phyloP scores from a whole-genome alignment of 805 yeast genomes.

The Isabelozyma rhagii region DNA sequence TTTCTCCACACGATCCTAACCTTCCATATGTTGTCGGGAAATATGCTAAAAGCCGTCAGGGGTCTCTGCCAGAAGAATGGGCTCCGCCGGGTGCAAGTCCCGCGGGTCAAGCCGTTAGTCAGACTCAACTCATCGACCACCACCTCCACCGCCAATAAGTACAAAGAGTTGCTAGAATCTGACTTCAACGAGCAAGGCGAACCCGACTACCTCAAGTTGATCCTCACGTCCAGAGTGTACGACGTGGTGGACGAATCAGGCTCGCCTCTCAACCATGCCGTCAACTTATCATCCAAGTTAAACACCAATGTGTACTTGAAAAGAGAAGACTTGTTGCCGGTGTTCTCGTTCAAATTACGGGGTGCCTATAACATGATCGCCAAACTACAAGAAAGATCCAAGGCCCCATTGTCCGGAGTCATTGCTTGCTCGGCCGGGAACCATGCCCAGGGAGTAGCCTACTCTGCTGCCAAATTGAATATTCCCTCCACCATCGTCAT shows the following conservation, averaged over 20 bases:
- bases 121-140: neutral
- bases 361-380: slow-evolving; percentile 99
- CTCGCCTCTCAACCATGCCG: slow-evolving; percentile 78
- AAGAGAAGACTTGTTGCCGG: slow-evolving; percentile 92
- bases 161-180: slow-evolving; percentile 44
- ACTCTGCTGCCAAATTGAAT: slow-evolving; percentile 75
- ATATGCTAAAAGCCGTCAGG: neutral
- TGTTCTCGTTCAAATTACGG: slow-evolving; percentile 91
- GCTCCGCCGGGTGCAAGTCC: neutral
- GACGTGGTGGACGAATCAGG: slow-evolving; percentile 81
- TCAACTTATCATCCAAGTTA: slow-evolving; percentile 68
- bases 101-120: neutral
- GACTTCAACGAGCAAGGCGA: slow-evolving; percentile 58
- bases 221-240: slow-evolving; percentile 88
- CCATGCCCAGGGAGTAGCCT: slow-evolving; percentile 99
- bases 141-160: slow-evolving; percentile 14
- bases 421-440: slow-evolving; percentile 99
- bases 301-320: slow-evolving; percentile 76
- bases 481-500: slow-evolving; percentile 96
- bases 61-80: neutral
- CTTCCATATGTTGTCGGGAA: neutral
- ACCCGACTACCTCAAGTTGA: slow-evolving; percentile 92
- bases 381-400: slow-evolving; percentile 58
- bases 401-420: slow-evolving; percentile 74
- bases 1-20: neutral